Conservation (phyloP, 129 eudicot species). For the Flaveria robusta region DNA sequence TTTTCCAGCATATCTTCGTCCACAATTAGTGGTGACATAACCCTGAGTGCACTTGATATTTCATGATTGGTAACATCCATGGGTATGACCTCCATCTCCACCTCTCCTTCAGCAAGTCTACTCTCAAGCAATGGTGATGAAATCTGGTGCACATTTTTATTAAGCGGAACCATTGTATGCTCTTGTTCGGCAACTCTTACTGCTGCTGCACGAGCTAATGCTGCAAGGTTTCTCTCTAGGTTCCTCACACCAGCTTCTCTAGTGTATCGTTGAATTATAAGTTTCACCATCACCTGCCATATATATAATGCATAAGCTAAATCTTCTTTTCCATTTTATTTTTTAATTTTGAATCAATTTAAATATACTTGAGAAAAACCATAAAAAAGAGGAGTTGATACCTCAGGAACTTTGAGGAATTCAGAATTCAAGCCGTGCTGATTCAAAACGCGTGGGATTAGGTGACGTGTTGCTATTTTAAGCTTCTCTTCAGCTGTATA, state of each 20-base stretch:
- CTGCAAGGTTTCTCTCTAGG: constrained; percentile 87
- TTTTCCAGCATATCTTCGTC: constrained; percentile 87
- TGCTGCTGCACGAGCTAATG: constrained; percentile 97
- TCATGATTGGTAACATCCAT: constrained; percentile 83
- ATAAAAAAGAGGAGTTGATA: constrained; percentile 22
- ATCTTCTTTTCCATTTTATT: background rate
- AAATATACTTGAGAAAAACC: background rate
- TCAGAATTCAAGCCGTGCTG: constrained; percentile 89
- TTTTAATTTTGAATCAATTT: background rate
- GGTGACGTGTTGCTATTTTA: constrained; percentile 74
- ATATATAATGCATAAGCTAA: constrained; percentile 7
- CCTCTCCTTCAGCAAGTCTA: constrained; percentile 80
- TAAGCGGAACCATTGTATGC: constrained; percentile 56
- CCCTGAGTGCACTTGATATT: constrained; percentile 62
- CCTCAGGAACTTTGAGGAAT: constrained; percentile 89
- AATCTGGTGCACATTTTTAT: constrained; percentile 76
- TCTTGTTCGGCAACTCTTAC: constrained; percentile 93
- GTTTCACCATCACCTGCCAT: constrained; percentile 76
- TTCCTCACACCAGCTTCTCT: constrained; percentile 98
- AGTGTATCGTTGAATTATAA: constrained; percentile 84
- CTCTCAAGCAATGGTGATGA: constrained; percentile 81
- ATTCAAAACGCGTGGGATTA: constrained; percentile 90
- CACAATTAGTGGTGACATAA: constrained; percentile 70
- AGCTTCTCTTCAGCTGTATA: constrained; percentile 98
- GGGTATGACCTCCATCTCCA: constrained; percentile 92